Evolutionary conservation across 805 yeast genomes (phyloP).

Genomic region (Cyberlindnera misumaiensis): DNA sequence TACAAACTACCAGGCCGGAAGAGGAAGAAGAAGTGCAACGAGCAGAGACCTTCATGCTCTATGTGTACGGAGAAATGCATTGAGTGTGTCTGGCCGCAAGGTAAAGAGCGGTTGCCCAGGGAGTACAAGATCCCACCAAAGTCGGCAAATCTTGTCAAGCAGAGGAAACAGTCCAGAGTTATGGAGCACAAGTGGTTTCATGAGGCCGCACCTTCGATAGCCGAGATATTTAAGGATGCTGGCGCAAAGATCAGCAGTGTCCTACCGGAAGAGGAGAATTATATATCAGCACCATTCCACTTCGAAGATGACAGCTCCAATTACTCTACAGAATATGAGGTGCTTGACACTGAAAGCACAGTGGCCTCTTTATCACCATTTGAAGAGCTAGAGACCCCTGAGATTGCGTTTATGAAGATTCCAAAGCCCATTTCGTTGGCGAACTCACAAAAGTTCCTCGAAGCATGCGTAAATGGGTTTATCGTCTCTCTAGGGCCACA

Average conservation of each 20-base stretch:
- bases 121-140: conserved; percentile 13
- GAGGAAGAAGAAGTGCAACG: conserved; percentile 62
- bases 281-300: neutral
- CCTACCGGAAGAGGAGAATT: no score
- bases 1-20: conserved; percentile 33
- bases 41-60: conserved; percentile 34
- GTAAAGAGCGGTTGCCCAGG: conserved; percentile 14
- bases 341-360: neutral
- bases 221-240: neutral
- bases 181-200: neutral
- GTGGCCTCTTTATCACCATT: neutral
- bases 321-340: neutral
- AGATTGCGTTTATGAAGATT: no score
- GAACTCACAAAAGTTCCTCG: conserved; percentile 4
- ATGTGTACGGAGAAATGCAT: conserved; percentile 32
- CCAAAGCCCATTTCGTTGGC: no score
- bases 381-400: no score
- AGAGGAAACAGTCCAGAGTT: no score
- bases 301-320: neutral
- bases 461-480: conserved; percentile 33
- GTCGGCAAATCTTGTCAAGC: no score
- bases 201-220: no score
- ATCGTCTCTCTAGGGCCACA: conserved; percentile 37
- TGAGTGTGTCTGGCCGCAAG: conserved; percentile 23
- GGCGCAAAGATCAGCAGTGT: neutral